These are phyloP conservation scores for Yamadazyma diddensiae DNA, from an alignment of 1,139 yeast genomes.

Conservation along the genomic window DNA sequence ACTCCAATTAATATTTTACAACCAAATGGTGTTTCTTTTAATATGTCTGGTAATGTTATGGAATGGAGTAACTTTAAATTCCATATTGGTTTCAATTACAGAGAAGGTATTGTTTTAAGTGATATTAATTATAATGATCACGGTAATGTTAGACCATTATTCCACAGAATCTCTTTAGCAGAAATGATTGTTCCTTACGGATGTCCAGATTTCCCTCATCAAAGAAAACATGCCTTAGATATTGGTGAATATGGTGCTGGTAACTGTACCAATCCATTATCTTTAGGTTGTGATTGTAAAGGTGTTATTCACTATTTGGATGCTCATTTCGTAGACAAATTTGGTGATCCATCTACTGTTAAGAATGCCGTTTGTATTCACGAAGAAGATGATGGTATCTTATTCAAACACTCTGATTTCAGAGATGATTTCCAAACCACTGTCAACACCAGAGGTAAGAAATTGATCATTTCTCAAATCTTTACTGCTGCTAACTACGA, in stretches of 20 bases:
- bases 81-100: slow-evolving; percentile 79
- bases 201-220: slow-evolving; percentile 74
- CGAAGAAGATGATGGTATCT: slow-evolving; percentile 78
- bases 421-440: slow-evolving; percentile 77
- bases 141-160: slow-evolving; percentile 65
- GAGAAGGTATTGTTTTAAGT: slow-evolving; percentile 80
- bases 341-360: slow-evolving; percentile 67
- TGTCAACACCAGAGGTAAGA: slow-evolving; percentile 71
- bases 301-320: slow-evolving; percentile 81
- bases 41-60: slow-evolving; percentile 65
- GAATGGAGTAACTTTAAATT: slow-evolving; percentile 74
- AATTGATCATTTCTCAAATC: slow-evolving; percentile 70
- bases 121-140: slow-evolving; percentile 73
- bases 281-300: slow-evolving; percentile 81
- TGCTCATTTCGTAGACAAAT: slow-evolving; percentile 64
- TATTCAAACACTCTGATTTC: slow-evolving; percentile 80
- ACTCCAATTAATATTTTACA: slow-evolving; percentile 69
- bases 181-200: slow-evolving; percentile 90
- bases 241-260: slow-evolving; percentile 90
- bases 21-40: slow-evolving; percentile 80
- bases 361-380: slow-evolving; percentile 81
- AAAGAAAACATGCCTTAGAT: slow-evolving; percentile 82
- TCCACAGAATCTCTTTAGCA: slow-evolving; percentile 73
- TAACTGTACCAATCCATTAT: slow-evolving; percentile 73
- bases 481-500: slow-evolving; percentile 86